These are phyloP conservation scores for Macaranga tanarius DNA, from an alignment of 441 rosid genomes.

Conservation along the genomic window DNA sequence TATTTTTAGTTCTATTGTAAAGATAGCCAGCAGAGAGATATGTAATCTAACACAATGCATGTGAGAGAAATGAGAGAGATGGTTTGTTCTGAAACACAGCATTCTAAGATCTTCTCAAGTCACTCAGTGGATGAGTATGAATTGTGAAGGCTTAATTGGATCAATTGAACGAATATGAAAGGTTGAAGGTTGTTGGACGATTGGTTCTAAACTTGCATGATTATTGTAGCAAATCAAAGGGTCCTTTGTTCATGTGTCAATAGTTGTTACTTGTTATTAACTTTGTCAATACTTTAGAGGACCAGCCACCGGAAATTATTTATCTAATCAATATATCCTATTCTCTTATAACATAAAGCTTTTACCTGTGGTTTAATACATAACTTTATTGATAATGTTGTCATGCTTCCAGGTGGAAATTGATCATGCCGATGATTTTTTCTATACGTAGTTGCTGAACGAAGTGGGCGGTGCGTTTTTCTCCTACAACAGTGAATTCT, in stretches of 20 bases:
- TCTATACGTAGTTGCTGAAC: neutral
- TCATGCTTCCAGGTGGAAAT: constrained; percentile 4
- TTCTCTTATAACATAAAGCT: neutral
- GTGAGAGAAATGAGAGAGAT: neutral
- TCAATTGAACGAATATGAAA: no score
- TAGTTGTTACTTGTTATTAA: neutral
- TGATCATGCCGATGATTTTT: no score
- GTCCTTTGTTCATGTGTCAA: neutral
- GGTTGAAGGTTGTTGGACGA: no score
- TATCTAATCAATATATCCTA: neutral
- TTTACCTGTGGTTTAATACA: neutral
- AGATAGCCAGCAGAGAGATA: no score
- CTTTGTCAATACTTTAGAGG: neutral
- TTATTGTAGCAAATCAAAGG: neutral
- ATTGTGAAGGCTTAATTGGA: no score
- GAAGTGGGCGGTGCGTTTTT: neutral
- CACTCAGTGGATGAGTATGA: no score
- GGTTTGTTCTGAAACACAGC: neutral
- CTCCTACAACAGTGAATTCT: neutral
- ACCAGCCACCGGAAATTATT: neutral
- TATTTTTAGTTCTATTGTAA: neutral
- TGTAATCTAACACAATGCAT: no score
- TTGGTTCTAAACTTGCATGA: no score
- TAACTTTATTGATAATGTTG: neutral
- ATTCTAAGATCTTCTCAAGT: neutral